These are phyloP conservation scores for Camellia sinensis DNA, from an alignment of 148 eudicot genomes.

Conservation along the genomic window DNA sequence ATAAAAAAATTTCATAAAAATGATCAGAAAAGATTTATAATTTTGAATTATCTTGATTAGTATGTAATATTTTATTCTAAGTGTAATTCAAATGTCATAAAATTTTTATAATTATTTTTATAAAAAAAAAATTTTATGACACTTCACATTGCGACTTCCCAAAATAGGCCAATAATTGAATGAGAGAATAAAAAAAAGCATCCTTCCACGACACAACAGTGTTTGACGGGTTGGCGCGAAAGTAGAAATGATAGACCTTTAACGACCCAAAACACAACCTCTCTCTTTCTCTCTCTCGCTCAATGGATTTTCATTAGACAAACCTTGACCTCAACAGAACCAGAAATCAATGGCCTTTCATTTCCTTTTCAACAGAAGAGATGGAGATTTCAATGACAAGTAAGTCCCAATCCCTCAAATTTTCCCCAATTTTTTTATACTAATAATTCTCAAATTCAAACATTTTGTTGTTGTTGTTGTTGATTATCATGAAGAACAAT, in stretches of 20 bases:
- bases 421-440: neutral
- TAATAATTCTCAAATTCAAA: neutral
- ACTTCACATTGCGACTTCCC: too few relatives aligned
- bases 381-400: neutral
- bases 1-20: too few relatives aligned
- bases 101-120: too few relatives aligned
- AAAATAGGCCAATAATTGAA: too few relatives aligned
- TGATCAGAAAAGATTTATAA: too few relatives aligned
- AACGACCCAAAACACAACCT: neutral
- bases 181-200: too few relatives aligned
- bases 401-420: neutral
- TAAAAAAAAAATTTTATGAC: too few relatives aligned
- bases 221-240: conserved; percentile 25
- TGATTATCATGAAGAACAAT: neutral
- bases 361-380: conserved; percentile 16
- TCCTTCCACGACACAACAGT: neutral
- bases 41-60: too few relatives aligned
- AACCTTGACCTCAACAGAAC: neutral
- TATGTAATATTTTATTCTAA: too few relatives aligned
- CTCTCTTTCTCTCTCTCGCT: neutral
- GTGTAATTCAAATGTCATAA: too few relatives aligned
- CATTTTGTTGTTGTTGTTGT: neutral
- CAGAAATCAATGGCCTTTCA: conserved; percentile 21
- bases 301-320: neutral
- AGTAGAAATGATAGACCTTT: conserved; percentile 9